Percentiles rank a stretch among this genome's conserved stretches.
Evolutionary conservation across 495 filamentous ascomycete species (phyloP).

Genomic region (Aspergillus avenaceus): DNA sequence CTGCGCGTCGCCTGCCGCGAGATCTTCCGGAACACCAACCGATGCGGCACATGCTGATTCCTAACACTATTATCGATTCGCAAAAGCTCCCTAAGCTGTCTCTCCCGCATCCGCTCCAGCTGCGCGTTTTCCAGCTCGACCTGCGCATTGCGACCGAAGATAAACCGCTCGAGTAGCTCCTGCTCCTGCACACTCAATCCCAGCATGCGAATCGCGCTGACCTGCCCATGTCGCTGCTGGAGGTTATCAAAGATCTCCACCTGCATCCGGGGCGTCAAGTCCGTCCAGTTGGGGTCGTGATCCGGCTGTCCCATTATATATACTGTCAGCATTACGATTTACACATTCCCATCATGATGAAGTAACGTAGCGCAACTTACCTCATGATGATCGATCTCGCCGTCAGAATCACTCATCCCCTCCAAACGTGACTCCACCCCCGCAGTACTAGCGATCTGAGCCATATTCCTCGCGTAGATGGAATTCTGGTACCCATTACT

Average conservation of each 20-base stretch:
- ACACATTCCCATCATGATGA: not conserved
- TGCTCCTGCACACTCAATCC: conserved; percentile 21
- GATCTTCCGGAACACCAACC: conserved; percentile 20
- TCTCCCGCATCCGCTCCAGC: conserved; percentile 26
- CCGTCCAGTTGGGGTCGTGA: conserved; percentile 26
- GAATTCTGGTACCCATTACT: conserved; percentile 36
- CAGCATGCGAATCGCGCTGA: conserved; percentile 16
- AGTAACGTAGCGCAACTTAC: conserved; percentile 5
- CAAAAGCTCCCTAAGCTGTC: conserved; percentile 26
- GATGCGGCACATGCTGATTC: conserved; percentile 12
- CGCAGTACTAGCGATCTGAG: conserved; percentile 17
- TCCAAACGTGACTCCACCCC: no score
- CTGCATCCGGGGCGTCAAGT: conserved; percentile 29
- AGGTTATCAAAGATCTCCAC: conserved; percentile 34
- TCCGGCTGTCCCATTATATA: no score
- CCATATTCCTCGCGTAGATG: conserved; percentile 34
- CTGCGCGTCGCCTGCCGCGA: conserved; percentile 10
- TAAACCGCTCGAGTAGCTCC: conserved; percentile 7
- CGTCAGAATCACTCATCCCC: conserved; percentile 22
- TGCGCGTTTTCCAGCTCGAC: conserved; percentile 22
- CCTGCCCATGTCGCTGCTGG: conserved; percentile 17
- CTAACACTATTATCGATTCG: conserved; percentile 25
- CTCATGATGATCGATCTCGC: not conserved
- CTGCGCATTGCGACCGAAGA: conserved; percentile 21
- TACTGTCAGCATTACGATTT: no score